Evolutionary conservation across 108 stramenopile genomes (phyloP), one percentile per base, ranked within the genome.

Genomic region (Nannochloropsis gaditana): DNA sequence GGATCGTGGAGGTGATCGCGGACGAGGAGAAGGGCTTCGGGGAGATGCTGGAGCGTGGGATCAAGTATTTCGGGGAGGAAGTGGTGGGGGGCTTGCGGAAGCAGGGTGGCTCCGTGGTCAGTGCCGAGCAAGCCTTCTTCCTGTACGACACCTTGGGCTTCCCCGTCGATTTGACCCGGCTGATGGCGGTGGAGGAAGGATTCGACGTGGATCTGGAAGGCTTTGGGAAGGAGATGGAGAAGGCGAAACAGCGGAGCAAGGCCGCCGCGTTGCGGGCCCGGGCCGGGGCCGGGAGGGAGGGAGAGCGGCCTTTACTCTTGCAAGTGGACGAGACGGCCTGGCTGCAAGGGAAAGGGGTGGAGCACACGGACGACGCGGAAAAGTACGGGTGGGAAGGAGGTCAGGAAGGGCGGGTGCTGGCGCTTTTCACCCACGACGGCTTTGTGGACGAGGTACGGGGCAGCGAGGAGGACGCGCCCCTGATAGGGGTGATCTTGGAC

Each of bases 301-400:
- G 93, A 21, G 95, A 94, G 9, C 94, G 95, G 87, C 95, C 97
- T 84, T 95, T 98, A 94, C 92, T 93, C 42, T 91, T 98, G 81
- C 96, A 95, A 50, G 97, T 97, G 9, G 97, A 98, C 85, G 96
- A 99, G 89, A 99, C 99, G 41, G 91, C 97, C 17, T 81, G 92
- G 80, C 91, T 99, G 79, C 95, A 94, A 79, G 83, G 86, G 45
- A 87, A 91, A 79, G 93, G 92, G 83, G 91, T 97, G 21, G 82
- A 87, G 11, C 89, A 94, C 73, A 99, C 99, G 5, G 95, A 96
- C 79, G 94, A 95, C 86, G 89, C 86, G 45, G 91, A 86, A n/a
- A 98, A 98, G 90, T 99, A 97, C 89, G 91, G 87, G 5, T 95
- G 95, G 95, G 87, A 95, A 85, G 85, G 89, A 80, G 91, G 91